These are phyloP conservation scores for Piromyces finnis DNA, from an alignment of 192 early-diverging fungal genomes.

Conservation along the genomic window DNA sequence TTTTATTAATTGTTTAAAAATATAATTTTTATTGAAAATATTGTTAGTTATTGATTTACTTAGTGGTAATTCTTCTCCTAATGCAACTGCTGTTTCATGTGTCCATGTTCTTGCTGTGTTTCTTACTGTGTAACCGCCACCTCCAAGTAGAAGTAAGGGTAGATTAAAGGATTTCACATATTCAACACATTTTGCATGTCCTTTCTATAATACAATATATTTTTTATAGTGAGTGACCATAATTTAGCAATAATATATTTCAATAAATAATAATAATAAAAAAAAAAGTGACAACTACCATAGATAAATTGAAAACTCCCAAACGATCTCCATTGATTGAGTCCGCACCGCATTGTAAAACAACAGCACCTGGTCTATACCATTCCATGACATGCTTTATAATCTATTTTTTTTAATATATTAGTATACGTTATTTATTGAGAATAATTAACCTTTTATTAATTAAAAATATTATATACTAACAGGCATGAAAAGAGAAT, in stretches of 20 bases:
- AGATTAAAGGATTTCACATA: not conserved
- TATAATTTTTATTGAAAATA: no score
- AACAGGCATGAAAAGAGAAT: not conserved
- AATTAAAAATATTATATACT: no score
- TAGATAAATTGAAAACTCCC: not conserved
- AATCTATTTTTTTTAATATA: not conserved
- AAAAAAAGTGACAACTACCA: not conserved
- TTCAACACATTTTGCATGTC: not conserved
- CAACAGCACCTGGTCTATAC: not conserved
- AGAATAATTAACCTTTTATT: no score
- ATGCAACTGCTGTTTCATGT: conserved; percentile 8
- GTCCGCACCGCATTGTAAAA: not conserved
- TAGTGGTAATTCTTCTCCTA: conserved; percentile 48
- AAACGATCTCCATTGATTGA: not conserved
- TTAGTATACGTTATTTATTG: no score
- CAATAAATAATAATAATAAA: not conserved
- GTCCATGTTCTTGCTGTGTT: conserved; percentile 83
- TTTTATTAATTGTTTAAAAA: no score
- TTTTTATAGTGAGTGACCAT: no score
- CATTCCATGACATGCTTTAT: not conserved
- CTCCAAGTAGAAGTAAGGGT: not conserved
- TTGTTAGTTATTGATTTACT: no score
- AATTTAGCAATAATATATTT: no score
- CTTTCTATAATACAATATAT: no score
- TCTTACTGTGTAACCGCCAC: conserved; percentile 26